Evolutionary conservation across 2,329 filamentous ascomycete species (phyloP), one percentile per base, ranked within the genome.

Genomic region (Nemania sp.): DNA sequence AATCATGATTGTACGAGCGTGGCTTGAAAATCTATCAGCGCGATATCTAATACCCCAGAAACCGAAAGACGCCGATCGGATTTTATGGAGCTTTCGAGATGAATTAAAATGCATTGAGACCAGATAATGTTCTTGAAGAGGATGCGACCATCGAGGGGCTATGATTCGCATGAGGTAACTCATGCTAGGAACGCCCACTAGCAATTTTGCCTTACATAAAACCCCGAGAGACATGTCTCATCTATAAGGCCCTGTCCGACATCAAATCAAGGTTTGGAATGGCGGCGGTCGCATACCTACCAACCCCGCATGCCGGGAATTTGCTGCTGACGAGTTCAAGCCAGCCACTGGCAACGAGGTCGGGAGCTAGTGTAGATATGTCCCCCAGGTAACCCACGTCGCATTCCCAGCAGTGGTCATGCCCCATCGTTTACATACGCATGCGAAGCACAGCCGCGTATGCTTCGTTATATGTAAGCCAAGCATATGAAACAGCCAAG

Each of bases 281-380:
- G 25, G 37, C 20, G 29, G n/a, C 11, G 29, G 29, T 42, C 25
- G 37, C 48, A n/a, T 35, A 40, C 1, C 25, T 35, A 40, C 1
- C 25, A 35, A 53, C 59, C 59, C 59, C 59, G 59, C 59, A 60
- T 56, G 35, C 50, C 42, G 53, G 53, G 18, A 49, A 47, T 48
- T 49, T 35, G 53, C 32, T 39, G 21, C 17, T 17, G 17, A 7
- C 53, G n/a, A 4, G 18, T 32, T 51, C 25, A 18, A 52, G 17
- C 45, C 43, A 54, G 42, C 37, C 29, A 49, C 18, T 37, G 32
- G 21, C n/a, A 10, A 11, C 18, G 35, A 39, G 35, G 25, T 29
- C 25, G 25, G 25, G 25, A 29, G 25, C 25, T 29, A 29, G n/a
- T n/a, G n/a, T n/a, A n/a, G n/a, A n/a, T 7, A 29, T 29, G 7